Conservation (phyloP, 371 early-diverging fungal genomes). For the Circinella umbellata region DNA sequence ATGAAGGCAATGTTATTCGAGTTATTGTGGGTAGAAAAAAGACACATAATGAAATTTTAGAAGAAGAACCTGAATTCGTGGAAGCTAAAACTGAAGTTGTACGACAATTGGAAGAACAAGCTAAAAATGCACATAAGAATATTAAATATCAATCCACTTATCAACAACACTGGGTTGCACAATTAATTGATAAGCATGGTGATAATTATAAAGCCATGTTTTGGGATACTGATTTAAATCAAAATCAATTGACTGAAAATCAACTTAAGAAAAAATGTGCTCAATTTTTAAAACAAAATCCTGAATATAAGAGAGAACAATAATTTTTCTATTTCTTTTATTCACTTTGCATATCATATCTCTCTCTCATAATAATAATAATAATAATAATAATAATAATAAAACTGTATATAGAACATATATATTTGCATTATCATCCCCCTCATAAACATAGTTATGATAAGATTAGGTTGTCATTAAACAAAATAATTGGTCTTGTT, state of each 20-base stretch:
- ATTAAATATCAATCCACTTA: slow-evolving; percentile 69
- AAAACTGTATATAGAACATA: too few relatives aligned
- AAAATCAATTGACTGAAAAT: slow-evolving; percentile 77
- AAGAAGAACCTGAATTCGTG: slow-evolving; percentile 51
- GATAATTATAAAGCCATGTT: slow-evolving; percentile 88
- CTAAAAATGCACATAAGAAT: slow-evolving; percentile 51
- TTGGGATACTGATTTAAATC: slow-evolving; percentile 84
- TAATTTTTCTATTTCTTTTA: not conserved
- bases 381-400: too few relatives aligned
- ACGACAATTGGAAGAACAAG: slow-evolving; percentile 62
- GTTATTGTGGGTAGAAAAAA: slow-evolving; percentile 68
- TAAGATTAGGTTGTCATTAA: too few relatives aligned
- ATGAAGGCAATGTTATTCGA: slow-evolving; percentile 79
- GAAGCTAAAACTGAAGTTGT: slow-evolving; percentile 73
- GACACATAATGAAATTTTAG: slow-evolving; percentile 63
- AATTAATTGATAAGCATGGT: slow-evolving; percentile 79
- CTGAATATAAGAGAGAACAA: not conserved
- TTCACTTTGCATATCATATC: not conserved
- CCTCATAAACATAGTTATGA: too few relatives aligned
- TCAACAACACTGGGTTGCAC: slow-evolving; percentile 66
- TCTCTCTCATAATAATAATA: too few relatives aligned
- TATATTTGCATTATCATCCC: too few relatives aligned
- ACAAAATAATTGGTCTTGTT: too few relatives aligned
- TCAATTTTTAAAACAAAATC: slow-evolving; percentile 13
- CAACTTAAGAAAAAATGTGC: slow-evolving; percentile 73